Conservation (phyloP, 306 rosid species). For the Myrica gale region DNA sequence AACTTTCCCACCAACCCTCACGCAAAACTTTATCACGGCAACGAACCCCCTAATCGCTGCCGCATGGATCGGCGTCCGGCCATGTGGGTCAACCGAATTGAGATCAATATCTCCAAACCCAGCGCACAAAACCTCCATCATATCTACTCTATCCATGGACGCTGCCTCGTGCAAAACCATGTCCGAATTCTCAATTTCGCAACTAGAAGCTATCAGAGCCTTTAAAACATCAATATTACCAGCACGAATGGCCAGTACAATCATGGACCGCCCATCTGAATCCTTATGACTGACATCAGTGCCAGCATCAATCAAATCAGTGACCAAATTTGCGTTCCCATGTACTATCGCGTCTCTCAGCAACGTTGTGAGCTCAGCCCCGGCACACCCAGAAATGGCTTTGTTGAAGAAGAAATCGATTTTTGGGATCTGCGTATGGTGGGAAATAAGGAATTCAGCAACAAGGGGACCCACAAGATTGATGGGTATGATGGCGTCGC, state of each 20-base stretch:
- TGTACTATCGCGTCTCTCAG: constrained; percentile 45
- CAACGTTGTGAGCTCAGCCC: constrained; percentile 43
- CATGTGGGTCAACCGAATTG: constrained; percentile 39
- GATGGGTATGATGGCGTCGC: constrained; percentile 65
- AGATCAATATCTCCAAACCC: constrained; percentile 29
- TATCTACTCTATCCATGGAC: constrained; percentile 47
- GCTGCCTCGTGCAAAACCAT: constrained; percentile 56
- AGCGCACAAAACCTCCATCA: constrained; percentile 44
- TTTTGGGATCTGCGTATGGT: constrained; percentile 24
- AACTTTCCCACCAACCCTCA: constrained; percentile 53
- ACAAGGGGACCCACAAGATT: constrained; percentile 59
- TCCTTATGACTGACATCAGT: constrained; percentile 43
- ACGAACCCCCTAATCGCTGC: constrained; percentile 58
- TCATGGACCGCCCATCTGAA: constrained; percentile 39
- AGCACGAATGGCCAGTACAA: constrained; percentile 41
- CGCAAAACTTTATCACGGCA: constrained; percentile 37
- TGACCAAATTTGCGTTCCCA: constrained; percentile 38
- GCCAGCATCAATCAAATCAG: constrained; percentile 57
- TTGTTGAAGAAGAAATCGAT: constrained; percentile 29
- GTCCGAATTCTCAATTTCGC: constrained; percentile 34
- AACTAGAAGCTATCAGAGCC: constrained; percentile 51
- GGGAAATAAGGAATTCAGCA: constrained; percentile 49
- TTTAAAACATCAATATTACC: constrained; percentile 41
- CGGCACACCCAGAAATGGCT: constrained; percentile 55
- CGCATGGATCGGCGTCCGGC: constrained; percentile 59